Evolutionary conservation across 345 rosid species (phyloP).

Genomic region (Odontarrhena argentea): DNA sequence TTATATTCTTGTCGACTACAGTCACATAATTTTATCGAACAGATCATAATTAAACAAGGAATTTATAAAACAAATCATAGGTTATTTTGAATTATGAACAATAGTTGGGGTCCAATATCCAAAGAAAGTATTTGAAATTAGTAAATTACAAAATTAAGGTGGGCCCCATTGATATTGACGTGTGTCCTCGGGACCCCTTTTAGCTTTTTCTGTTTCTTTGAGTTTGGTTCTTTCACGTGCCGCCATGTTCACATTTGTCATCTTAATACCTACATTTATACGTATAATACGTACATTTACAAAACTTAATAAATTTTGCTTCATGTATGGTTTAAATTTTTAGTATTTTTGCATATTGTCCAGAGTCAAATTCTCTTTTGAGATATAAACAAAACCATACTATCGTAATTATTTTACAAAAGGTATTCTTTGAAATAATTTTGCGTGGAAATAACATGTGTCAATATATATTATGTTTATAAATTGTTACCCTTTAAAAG

Average conservation of each 20-base stretch:
- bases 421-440: no score
- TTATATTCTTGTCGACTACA: slow-evolving; percentile 6
- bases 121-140: slow-evolving; percentile 15
- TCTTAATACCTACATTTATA: slow-evolving; percentile 19
- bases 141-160: background rate
- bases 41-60: slow-evolving; percentile 18
- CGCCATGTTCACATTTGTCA: slow-evolving; percentile 42
- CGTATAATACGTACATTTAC: slow-evolving; percentile 1
- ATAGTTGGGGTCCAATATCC: slow-evolving; percentile 18
- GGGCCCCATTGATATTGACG: slow-evolving; percentile 30
- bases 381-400: no score
- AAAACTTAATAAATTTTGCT: background rate
- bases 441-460: no score
- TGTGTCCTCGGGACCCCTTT: slow-evolving; percentile 35
- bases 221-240: slow-evolving; percentile 46
- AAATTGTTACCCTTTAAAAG: background rate
- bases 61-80: slow-evolving; percentile 25
- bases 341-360: slow-evolving; percentile 9
- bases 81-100: background rate
- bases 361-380: background rate
- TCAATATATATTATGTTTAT: no score
- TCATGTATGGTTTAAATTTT: background rate
- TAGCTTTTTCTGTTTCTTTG: slow-evolving; percentile 22
- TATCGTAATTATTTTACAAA: no score
- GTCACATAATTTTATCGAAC: slow-evolving; percentile 19